A percentile compares a stretch with the other conserved stretches of the same genome.
These are phyloP conservation scores for Aspergillus sp. DNA, from an alignment of 2,329 filamentous ascomycete genomes.

Conservation along the genomic window DNA sequence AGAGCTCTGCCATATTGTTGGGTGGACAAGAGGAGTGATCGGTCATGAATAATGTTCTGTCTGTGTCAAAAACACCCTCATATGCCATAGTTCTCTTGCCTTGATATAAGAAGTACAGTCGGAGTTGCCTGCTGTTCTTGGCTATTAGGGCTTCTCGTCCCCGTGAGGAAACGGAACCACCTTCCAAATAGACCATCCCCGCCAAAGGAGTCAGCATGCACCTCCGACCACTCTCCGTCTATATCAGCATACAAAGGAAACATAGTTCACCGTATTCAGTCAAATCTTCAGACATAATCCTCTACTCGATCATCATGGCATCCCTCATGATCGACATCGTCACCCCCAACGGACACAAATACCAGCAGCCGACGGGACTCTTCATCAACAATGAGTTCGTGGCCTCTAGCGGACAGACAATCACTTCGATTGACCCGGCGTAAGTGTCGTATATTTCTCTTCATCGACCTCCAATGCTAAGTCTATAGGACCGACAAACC, in stretches of 20 bases:
- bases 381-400: slow-evolving; percentile 82
- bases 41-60: neutral
- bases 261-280: too few relatives aligned
- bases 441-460: neutral
- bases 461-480: slow-evolving; percentile 28
- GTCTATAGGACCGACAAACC: neutral
- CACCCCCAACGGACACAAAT: slow-evolving; percentile 70
- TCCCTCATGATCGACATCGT: slow-evolving; percentile 52
- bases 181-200: neutral
- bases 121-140: neutral
- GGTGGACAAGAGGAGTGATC: neutral
- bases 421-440: slow-evolving; percentile 29
- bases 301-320: neutral
- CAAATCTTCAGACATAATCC: neutral
- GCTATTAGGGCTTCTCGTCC: neutral
- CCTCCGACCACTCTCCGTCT: too few relatives aligned
- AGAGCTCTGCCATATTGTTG: slow-evolving; percentile 17
- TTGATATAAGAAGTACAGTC: neutral
- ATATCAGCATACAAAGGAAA: too few relatives aligned
- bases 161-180: neutral
- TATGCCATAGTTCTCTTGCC: neutral
- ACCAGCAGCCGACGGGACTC: slow-evolving; percentile 69
- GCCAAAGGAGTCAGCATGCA: too few relatives aligned
- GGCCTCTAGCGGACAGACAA: slow-evolving; percentile 58
- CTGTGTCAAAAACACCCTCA: neutral